Evolutionary conservation across 208 protist genomes (phyloP), one percentile per base, ranked within the genome.

Genomic region (Angomonas deanei): DNA sequence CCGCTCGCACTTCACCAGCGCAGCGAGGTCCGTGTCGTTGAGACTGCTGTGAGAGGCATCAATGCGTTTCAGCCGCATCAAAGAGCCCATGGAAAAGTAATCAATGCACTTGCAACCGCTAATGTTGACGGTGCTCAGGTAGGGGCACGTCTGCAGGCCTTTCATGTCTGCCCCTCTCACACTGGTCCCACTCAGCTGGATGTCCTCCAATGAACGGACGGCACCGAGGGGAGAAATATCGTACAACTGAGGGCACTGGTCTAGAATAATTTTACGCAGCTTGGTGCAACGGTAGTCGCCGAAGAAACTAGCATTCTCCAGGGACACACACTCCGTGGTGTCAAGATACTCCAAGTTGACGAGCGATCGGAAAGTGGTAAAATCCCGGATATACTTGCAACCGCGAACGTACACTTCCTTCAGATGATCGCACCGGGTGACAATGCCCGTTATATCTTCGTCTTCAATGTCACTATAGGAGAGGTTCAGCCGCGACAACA

Each of bases 281-380:
- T 55, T 38, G 17, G 65, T 52, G 26, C 60, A 65, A 23, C 38
- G 30, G 33, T 76, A 66, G 8, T 64, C 62, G 30, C 75, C 59
- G 47, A 61, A 57, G 24, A 82, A 64, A 13, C 24, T 71, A 3
- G 52, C 24, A 32, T 61, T 66, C 42, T 76, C 61, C 27, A 84
- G 24, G 23, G 61, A 49, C n/a, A 60, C 46, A 62, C 74, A 73
- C 23, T 79, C 64, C n/a, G 63, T 68, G 39, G 69, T 21, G 67
- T 84, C 77, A 11, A 84, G 66, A 59, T 64, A 34, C 33, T 62
- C 50, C 36, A 84, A 69, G 32, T 61, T 68, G 34, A 30, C 65
- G n/a, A 70, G 65, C 50, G 55, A 38, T 2, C 73, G 69, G 50
- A 84, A 74, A 8, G 62, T 53, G 36, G 58, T 38, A 57, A 64